These are phyloP conservation scores for Saturnispora sekii DNA, from an alignment of 805 yeast species.

Conservation along the genomic window DNA sequence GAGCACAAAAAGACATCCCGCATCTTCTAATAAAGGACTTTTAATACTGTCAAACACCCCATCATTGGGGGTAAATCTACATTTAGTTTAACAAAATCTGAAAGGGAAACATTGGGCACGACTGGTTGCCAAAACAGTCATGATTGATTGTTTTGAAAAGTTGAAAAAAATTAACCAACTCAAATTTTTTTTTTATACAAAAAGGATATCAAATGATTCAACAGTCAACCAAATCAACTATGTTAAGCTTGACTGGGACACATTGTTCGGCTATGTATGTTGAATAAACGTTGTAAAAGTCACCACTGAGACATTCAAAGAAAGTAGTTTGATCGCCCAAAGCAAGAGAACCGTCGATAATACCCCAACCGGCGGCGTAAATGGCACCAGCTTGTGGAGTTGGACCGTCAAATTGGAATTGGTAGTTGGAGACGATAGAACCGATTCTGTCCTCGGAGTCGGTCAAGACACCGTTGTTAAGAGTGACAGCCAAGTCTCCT, in stretches of 20 bases:
- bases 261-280: conserved; percentile 39
- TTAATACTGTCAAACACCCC: no score
- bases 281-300: conserved; percentile 50
- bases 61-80: no score
- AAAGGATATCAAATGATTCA: conserved; percentile 11
- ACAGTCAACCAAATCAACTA: conserved; percentile 33
- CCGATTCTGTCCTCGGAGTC: conserved; percentile 45
- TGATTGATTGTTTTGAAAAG: no score
- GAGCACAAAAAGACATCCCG: no score
- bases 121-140: no score
- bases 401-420: conserved; percentile 59
- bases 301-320: conserved; percentile 48
- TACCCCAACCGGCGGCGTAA: conserved; percentile 44
- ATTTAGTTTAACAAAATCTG: no score
- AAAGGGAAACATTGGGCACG: no score
- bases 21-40: no score
- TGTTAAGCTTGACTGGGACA: conserved; percentile 33
- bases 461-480: conserved; percentile 33
- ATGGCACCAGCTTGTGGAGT: conserved; percentile 54
- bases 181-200: no score
- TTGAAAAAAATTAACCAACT: no score
- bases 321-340: conserved; percentile 38
- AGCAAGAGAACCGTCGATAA: conserved; percentile 39
- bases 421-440: conserved; percentile 52
- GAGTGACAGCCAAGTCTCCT: conserved; percentile 35